phyloP scores from a whole-genome alignment of 2,329 filamentous ascomycete species.

The Trichophyton verrucosum region DNA sequence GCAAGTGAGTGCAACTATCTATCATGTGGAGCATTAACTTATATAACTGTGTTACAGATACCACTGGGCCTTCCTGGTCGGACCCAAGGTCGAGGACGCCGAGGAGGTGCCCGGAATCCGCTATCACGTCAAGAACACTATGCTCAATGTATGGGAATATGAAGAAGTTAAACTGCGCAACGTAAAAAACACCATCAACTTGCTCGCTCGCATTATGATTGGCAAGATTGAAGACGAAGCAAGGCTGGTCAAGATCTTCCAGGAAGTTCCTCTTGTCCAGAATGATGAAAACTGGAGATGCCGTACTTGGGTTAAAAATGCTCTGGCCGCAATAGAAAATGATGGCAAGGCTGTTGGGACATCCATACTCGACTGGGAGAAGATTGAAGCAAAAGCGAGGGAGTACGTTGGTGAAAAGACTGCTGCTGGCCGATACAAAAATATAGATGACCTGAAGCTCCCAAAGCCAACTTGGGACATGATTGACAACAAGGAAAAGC shows the following conservation, averaged over 20 bases:
- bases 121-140: background rate
- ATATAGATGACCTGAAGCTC: too few species aligned
- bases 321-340: constrained; percentile 21
- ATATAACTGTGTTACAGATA: background rate
- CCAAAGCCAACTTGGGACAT: too few species aligned
- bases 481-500: too few species aligned
- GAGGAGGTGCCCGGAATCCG: background rate
- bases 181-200: constrained; percentile 15
- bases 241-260: constrained; percentile 24
- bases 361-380: constrained; percentile 24
- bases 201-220: constrained; percentile 30
- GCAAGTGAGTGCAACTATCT: constrained; percentile 13
- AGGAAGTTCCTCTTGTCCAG: constrained; percentile 23
- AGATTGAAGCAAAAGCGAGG: constrained; percentile 25
- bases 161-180: constrained; percentile 5
- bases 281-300: constrained; percentile 30
- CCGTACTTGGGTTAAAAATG: constrained; percentile 29
- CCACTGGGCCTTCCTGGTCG: constrained; percentile 9
- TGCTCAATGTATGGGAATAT: constrained; percentile 1
- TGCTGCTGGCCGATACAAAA: constrained; percentile 14
- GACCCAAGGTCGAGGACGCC: constrained; percentile 3
- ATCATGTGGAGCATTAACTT: background rate
- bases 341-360: constrained; percentile 31
- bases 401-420: constrained; percentile 28
- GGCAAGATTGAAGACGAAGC: constrained; percentile 29